Evolutionary conservation across 2,329 filamentous ascomycete species (phyloP), one percentile per base, ranked within the genome.

Genomic region (Cladorrhinum sp.): DNA sequence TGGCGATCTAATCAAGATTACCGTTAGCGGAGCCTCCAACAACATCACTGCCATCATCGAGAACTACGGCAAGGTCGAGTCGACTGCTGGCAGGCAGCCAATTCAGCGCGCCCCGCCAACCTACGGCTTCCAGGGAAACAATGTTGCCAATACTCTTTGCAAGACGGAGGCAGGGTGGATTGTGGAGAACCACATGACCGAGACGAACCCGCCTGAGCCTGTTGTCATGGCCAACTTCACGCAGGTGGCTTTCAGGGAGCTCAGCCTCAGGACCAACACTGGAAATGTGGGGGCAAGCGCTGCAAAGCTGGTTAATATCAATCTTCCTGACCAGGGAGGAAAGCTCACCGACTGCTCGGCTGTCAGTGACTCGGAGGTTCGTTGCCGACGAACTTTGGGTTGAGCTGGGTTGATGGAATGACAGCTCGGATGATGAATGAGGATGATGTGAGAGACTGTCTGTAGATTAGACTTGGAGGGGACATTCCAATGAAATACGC

Each of bases 201-300:
- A 55, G 52, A 55, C 52, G 20, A 23, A 36, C 9, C 52, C 52
- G 6, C 28, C 52, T n/a, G 52, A 55, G 18, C 52, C 52, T 16
- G 52, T 55, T 10, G 30, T 42, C 30, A 36, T 55, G 28, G 52
- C 52, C 28, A 55, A 55, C 30, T 55, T 55, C 18, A 55, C 52
- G 16, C 59, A 65, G 49, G 64, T 62, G 5, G 64, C 64, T 10
- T 59, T 56, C 21, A 64, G 59, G 8, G 64, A 66, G 50, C 60
- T 66, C 3, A 58, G 61, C 26, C 46, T 66, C 28, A 9, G 42
- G 14, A 58, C 51, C 39, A 58, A 5, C 49, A 2, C 49, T 9
- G 49, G 49, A 12, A 16, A 6, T 3, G 49, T 28, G 2, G 24
- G 21, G 6, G 49, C 49, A 16, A 28, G 8, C 7, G 21, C 21